These are phyloP conservation scores for Cercospora sp. DNA, from an alignment of 2,329 filamentous ascomycete species.

Conservation along the genomic window DNA sequence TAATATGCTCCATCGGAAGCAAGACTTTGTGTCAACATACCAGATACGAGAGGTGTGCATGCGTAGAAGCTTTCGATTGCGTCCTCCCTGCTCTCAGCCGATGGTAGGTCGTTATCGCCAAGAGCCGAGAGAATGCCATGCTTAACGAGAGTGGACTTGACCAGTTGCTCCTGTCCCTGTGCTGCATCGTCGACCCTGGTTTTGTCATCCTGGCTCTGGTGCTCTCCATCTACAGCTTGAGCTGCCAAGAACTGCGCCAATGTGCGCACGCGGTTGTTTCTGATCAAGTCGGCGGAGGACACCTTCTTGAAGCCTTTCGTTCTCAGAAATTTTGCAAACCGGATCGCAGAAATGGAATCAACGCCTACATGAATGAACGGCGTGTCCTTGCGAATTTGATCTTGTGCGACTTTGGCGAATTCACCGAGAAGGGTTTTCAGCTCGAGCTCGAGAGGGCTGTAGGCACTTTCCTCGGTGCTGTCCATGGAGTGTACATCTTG, in stretches of 20 bases:
- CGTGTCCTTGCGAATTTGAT: conserved; percentile 18
- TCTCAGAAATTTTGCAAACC: conserved; percentile 19
- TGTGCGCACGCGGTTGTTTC: conserved; percentile 18
- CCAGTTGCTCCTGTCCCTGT: background rate
- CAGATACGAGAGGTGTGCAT: conserved; percentile 22
- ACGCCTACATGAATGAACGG: conserved; percentile 24
- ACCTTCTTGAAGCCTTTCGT: conserved; percentile 17
- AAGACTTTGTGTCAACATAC: conserved; percentile 23
- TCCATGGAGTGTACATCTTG: background rate
- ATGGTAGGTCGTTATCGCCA: background rate
- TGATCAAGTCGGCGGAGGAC: conserved; percentile 18
- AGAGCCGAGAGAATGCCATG: background rate
- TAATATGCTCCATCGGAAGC: conserved; percentile 21
- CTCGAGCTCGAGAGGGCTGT: conserved; percentile 14
- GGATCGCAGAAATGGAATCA: conserved; percentile 25
- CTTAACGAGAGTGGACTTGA: background rate
- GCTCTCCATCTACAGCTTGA: background rate
- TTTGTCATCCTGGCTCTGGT: background rate
- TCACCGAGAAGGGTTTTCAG: conserved; percentile 13
- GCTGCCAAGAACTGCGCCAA: conserved; percentile 1
- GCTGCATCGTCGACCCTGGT: background rate
- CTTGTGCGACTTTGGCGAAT: conserved; percentile 2
- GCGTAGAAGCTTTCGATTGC: conserved; percentile 10
- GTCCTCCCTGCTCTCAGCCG: background rate
- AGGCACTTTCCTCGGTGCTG: background rate